These are phyloP conservation scores for Entonaema liquescens DNA, from an alignment of 495 filamentous ascomycete genomes.

Conservation along the genomic window DNA sequence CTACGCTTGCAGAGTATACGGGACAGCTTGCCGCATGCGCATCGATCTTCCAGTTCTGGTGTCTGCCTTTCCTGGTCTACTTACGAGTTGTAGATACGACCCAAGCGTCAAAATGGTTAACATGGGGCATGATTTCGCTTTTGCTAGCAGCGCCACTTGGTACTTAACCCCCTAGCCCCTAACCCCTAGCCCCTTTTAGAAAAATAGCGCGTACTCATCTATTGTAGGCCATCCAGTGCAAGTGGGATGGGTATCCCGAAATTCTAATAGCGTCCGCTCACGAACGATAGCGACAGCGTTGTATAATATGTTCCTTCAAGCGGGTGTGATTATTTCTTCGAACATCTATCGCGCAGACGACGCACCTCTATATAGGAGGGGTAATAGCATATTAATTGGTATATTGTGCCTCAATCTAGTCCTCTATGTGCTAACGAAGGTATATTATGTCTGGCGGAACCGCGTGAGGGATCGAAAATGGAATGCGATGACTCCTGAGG, in stretches of 20 bases:
- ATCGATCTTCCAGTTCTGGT: conserved; percentile 61
- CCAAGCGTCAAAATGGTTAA: conserved; percentile 60
- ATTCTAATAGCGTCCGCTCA: conserved; percentile 71
- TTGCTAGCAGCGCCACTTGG: conserved; percentile 66
- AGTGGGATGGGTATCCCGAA: conserved; percentile 71
- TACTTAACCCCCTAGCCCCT: conserved; percentile 42
- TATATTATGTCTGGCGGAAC: conserved; percentile 72
- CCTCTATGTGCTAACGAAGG: conserved; percentile 65
- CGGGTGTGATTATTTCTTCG: conserved; percentile 63
- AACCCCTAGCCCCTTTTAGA: not conserved
- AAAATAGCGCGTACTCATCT: not conserved
- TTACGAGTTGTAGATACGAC: conserved; percentile 57
- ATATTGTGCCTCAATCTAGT: conserved; percentile 62
- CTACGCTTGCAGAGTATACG: conserved; percentile 60
- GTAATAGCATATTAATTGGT: conserved; percentile 70
- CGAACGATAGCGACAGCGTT: conserved; percentile 68
- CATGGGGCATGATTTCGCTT: conserved; percentile 65
- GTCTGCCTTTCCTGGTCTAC: conserved; percentile 65
- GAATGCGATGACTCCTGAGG: conserved; percentile 68
- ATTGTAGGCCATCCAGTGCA: conserved; percentile 65
- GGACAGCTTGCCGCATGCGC: conserved; percentile 60
- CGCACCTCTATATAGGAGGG: conserved; percentile 70
- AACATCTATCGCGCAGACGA: conserved; percentile 70
- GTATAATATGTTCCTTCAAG: conserved; percentile 82
- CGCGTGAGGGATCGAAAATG: conserved; percentile 46